These are phyloP conservation scores for Penicilliopsis zonata DNA, from an alignment of 495 filamentous ascomycete species.

Conservation along the genomic window DNA sequence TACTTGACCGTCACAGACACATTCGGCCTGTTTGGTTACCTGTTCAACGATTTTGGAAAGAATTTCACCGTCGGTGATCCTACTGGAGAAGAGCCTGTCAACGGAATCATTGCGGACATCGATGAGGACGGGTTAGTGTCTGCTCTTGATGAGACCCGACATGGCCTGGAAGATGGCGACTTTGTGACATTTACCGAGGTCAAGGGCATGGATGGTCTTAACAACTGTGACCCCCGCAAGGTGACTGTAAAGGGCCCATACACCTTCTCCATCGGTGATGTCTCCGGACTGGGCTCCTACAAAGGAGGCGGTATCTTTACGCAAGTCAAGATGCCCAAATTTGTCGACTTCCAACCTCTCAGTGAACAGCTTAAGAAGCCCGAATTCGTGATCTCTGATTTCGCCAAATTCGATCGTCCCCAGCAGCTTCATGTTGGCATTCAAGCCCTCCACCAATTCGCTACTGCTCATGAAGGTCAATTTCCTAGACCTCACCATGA, in stretches of 20 bases:
- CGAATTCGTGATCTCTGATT: slow-evolving; percentile 85
- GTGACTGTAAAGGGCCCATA: slow-evolving; percentile 91
- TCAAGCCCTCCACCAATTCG: slow-evolving; percentile 83
- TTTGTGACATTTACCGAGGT: slow-evolving; percentile 91
- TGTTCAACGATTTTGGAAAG: slow-evolving; percentile 96
- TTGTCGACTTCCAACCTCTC: slow-evolving; percentile 77
- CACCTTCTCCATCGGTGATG: slow-evolving; percentile 93
- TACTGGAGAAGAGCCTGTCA: slow-evolving; percentile 79
- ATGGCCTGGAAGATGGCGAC: slow-evolving; percentile 93
- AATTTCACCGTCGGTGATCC: slow-evolving; percentile 83
- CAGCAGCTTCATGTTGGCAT: slow-evolving; percentile 85
- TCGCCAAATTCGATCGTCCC: slow-evolving; percentile 92
- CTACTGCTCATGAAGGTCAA: slow-evolving; percentile 50
- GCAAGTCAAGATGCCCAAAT: slow-evolving; percentile 97
- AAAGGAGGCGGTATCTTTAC: slow-evolving; percentile 76
- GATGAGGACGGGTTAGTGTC: slow-evolving; percentile 84
- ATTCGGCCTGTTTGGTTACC: slow-evolving; percentile 85
- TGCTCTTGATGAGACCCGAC: slow-evolving; percentile 87
- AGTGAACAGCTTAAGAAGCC: slow-evolving; percentile 68
- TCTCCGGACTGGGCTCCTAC: slow-evolving; percentile 76
- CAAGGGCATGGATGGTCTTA: slow-evolving; percentile 84
- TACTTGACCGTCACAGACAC: slow-evolving; percentile 79
- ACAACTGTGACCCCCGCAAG: slow-evolving; percentile 71
- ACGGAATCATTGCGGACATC: slow-evolving; percentile 83
- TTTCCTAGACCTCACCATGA: slow-evolving; percentile 74